Base-by-base conservation (phyloP, 306 rosid species). In the Ochetophila trinervis region DNA sequence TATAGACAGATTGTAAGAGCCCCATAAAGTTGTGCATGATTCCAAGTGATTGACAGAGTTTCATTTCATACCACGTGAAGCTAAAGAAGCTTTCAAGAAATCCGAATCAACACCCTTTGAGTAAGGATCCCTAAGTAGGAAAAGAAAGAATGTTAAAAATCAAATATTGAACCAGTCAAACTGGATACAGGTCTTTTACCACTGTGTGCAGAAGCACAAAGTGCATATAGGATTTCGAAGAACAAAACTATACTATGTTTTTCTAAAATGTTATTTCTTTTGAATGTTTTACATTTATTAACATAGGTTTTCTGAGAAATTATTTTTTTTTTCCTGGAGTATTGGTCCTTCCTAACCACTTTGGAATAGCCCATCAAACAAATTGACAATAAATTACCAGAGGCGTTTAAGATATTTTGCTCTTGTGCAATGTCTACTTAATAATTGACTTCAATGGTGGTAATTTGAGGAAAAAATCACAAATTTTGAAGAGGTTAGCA, bases 111-210 rank as follows among this genome's bases (percentile, higher is more conserved):
- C 91, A 20, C 87, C 86, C 65, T 77, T 80, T 7, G 96, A 78
- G 75, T 85, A 85, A 30, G 97, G 97, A 84, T 88, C 95, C 97
- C 97, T 88, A 79, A 63, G 61, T 65, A 74, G 65, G 65, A 68
- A 45, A 36, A 49, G 76, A 57, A 23, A 23, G 51, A 61, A 35
- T 8, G 16, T 59, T 36, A 13, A 57, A 59, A 18, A 59, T 47
- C 18, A 16, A 15, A 17, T 15, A 13, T 13, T 49, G 20, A 16
- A 15, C 18, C 16, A 49, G 15, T 15, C 20, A 9, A 15, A 49
- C 7, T 14, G 52, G 52, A 47, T 11, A 47, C n/a, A 14, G 18
- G 11, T 13, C 53, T 48, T 36, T 36, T 10, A 36, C 42, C 9
- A n/a, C 45, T 40, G 45, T 10, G 10, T 40, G 2, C 2, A 40